Evolutionary conservation across 1,284 basidiomycete species (phyloP), one percentile per base, ranked within the genome.

Genomic region (Lignosus rhinocerotis): DNA sequence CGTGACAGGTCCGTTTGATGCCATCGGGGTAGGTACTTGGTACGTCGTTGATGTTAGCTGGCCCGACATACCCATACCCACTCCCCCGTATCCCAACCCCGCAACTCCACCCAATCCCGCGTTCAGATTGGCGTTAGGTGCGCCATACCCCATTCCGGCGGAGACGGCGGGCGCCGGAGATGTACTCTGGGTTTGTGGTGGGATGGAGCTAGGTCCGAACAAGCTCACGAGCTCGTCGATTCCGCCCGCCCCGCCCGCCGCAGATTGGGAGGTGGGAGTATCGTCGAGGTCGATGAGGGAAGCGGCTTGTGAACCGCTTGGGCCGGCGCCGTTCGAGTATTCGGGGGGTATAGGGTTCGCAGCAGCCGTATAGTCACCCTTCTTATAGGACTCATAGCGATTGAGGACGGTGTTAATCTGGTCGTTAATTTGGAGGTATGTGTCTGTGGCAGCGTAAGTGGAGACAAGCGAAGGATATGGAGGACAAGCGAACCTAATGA

Each of bases 391-490:
- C 65, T 96, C 93, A 71, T 96, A 98, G 30, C 96, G 89, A 46
- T 86, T 84, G 17, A 97, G 75, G 16, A 96, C 93, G 38, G 87
- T 92, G 76, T 99, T 98, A 75, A 99, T 96, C 68, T 97, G 88
- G 75, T 99, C 97, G 73, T 99, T 99, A 62, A 96, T 95, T 72
- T 98, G 85, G 31, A 99, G 80, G 73, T 98, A 89, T 2, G 94
- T 93, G 66, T 96, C 96, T 93, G 67, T 30, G 33, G 6, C 30
- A 2, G 36, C 11, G 41, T 14, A 7, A 31, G 51, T n/a, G n/a
- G 5, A 12, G 7, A 11, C 36, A 14, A 14, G 5, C 7, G 36
- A 1, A 14, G 11, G 36, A 6, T 6, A 39, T 14, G n/a, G 36
- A n/a, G 36, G n/a, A 14, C 36, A 6, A 8, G 75, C 82, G 62